Percentiles rank a stretch among this genome's conserved stretches.
Evolutionary conservation across 2,329 filamentous ascomycete species (phyloP).

Genomic region (Grosmannia huntii): DNA sequence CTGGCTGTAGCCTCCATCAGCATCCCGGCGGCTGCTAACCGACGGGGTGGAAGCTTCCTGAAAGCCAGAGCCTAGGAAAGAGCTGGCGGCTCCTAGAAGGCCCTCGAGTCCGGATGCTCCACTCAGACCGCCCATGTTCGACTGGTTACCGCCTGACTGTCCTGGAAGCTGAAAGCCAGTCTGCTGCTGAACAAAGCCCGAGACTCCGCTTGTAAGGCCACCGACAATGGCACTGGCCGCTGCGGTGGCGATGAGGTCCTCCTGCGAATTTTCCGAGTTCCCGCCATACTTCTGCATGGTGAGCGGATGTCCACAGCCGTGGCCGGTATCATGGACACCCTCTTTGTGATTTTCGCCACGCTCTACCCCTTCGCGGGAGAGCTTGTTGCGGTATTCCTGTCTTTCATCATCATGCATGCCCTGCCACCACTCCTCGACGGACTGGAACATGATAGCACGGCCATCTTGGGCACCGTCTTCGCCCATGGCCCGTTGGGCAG

Average conservation of each 20-base stretch:
- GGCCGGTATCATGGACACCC: conserved; percentile 70
- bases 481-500: conserved; percentile 59
- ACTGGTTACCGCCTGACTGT: conserved; percentile 13
- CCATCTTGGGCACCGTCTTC: conserved; percentile 60
- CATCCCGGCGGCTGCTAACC: conserved; percentile 35
- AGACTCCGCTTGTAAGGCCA: conserved; percentile 41
- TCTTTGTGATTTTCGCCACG: conserved; percentile 76
- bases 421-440: conserved; percentile 74
- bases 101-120: conserved; percentile 54
- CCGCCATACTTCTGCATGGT: conserved; percentile 55
- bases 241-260: conserved; percentile 43
- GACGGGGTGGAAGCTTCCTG: conserved; percentile 30
- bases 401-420: conserved; percentile 49
- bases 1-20: conserved; percentile 49
- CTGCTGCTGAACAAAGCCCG: conserved; percentile 31
- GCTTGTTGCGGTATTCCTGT: conserved; percentile 56
- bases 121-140: conserved; percentile 4
- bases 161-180: conserved; percentile 29
- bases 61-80: conserved; percentile 37
- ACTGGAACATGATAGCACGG: conserved; percentile 63
- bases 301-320: conserved; percentile 69
- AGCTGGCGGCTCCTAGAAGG: conserved; percentile 56
- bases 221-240: conserved; percentile 44
- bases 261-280: conserved; percentile 31
- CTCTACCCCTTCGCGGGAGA: conserved; percentile 67